A percentile compares a stretch with the other conserved stretches of the same genome.
phyloP scores from a whole-genome alignment of 257 asterid species.

The Mentha longifolia region DNA sequence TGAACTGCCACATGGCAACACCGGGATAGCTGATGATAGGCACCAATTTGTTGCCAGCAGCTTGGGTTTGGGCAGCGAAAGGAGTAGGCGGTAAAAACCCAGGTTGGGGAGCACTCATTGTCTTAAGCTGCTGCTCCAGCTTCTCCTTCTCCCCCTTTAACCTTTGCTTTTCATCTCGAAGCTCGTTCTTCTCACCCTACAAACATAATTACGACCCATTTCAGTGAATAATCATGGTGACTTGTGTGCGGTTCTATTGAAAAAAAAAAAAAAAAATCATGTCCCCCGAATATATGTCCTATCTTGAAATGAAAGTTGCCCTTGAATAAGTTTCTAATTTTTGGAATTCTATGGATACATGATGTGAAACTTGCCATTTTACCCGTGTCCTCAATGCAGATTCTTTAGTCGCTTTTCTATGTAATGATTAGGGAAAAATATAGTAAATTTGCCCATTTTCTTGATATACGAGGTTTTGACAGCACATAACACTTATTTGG shows the following conservation, averaged over 20 bases:
- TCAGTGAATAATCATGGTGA: background rate
- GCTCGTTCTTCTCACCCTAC: constrained; percentile 87
- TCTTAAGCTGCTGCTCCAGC: constrained; percentile 86
- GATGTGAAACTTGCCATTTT: too few relatives aligned
- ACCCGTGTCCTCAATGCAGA: too few relatives aligned
- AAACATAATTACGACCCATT: constrained; percentile 15
- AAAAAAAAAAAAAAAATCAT: too few relatives aligned
- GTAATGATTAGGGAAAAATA: too few relatives aligned
- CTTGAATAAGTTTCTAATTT: too few relatives aligned
- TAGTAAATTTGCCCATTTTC: too few relatives aligned
- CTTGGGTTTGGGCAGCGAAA: constrained; percentile 72
- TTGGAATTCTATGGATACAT: too few relatives aligned
- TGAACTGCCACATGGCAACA: constrained; percentile 98
- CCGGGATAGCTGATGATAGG: constrained; percentile 92
- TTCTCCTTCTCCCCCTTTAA: constrained; percentile 88
- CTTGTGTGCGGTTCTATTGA: background rate
- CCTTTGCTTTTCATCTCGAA: constrained; percentile 94
- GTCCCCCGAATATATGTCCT: too few relatives aligned
- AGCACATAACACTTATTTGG: too few relatives aligned
- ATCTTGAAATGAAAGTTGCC: too few relatives aligned
- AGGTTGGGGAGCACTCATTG: constrained; percentile 58
- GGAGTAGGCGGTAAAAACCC: constrained; percentile 61
- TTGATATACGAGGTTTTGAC: too few relatives aligned
- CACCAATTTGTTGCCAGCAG: constrained; percentile 75
- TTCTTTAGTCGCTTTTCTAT: too few relatives aligned